Evolutionary conservation across 352 stramenopile species (phyloP).

Genomic region (Discostella stelligera): DNA sequence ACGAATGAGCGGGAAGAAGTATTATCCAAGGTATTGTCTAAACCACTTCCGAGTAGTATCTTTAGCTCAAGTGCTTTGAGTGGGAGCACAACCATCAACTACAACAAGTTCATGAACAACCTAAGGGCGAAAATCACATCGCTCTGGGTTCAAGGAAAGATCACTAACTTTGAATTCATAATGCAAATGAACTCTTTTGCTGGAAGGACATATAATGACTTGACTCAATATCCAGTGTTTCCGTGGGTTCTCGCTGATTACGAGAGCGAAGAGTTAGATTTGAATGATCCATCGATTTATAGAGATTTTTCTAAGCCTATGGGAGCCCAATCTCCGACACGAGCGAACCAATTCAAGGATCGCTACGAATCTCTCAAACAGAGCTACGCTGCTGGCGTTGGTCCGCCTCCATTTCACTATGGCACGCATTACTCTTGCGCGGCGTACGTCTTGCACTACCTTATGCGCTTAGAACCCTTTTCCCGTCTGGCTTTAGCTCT

Average conservation of each 20-base stretch:
- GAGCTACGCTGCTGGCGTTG: conserved; percentile 86
- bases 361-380: conserved; percentile 87
- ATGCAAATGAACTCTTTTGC: conserved; percentile 96
- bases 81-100: conserved; percentile 74
- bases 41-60: conserved; percentile 81
- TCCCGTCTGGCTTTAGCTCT: conserved; percentile 91
- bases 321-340: conserved; percentile 88
- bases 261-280: conserved; percentile 90
- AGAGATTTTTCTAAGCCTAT: conserved; percentile 98
- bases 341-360: conserved; percentile 91
- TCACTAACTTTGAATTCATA: conserved; percentile 94
- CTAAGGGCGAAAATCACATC: conserved; percentile 84
- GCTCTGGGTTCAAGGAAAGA: conserved; percentile 87
- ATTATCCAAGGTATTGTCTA: conserved; percentile 69
- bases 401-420: conserved; percentile 95
- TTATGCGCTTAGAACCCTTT: conserved; percentile 98
- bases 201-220: conserved; percentile 88
- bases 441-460: conserved; percentile 97
- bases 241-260: conserved; percentile 98
- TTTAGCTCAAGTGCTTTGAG: conserved; percentile 67
- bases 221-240: conserved; percentile 98
- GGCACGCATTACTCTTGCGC: conserved; percentile 95
- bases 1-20: conserved; percentile 79
- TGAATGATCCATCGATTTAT: conserved; percentile 90
- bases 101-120: conserved; percentile 84